Evolutionary conservation across 2,329 filamentous ascomycete species (phyloP).

Genomic region (Paramyrothecium roridum): DNA sequence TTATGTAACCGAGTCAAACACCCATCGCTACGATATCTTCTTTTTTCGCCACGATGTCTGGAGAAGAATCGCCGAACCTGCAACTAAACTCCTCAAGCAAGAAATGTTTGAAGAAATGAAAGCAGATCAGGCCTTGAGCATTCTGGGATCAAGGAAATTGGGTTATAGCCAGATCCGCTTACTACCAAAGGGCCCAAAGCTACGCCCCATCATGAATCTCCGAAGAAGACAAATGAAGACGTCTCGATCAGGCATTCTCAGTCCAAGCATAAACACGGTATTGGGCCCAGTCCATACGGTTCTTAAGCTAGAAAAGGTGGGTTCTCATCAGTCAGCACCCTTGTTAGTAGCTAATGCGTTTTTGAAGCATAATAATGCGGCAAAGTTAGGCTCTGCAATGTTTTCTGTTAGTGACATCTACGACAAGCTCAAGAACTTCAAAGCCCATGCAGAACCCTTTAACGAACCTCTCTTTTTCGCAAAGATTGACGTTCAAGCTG

Average conservation of each 20-base stretch:
- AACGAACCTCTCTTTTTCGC: slow-evolving; percentile 70
- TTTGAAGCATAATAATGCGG: slow-evolving; percentile 41
- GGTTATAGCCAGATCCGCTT: slow-evolving; percentile 78
- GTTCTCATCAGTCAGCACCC: slow-evolving; percentile 1
- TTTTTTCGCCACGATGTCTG: slow-evolving; percentile 96
- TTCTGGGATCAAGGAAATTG: slow-evolving; percentile 61
- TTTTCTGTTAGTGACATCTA: slow-evolving; percentile 83
- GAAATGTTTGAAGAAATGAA: slow-evolving; percentile 79
- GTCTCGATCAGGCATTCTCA: slow-evolving; percentile 61
- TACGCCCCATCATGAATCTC: slow-evolving; percentile 87
- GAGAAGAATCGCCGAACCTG: slow-evolving; percentile 72
- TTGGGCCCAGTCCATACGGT: slow-evolving; percentile 73
- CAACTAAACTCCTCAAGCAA: slow-evolving; percentile 62
- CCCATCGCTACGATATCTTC: slow-evolving; percentile 76
- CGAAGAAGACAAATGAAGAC: slow-evolving; percentile 57
- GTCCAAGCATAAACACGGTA: slow-evolving; percentile 41
- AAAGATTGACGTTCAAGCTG: slow-evolving; percentile 87
- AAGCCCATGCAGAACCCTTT: slow-evolving; percentile 38
- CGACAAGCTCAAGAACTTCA: slow-evolving; percentile 67
- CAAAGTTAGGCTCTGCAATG: slow-evolving; percentile 71
- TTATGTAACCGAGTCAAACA: slow-evolving; percentile 88
- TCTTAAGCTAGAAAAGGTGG: slow-evolving; percentile 74
- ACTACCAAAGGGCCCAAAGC: slow-evolving; percentile 72
- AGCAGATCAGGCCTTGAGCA: slow-evolving; percentile 47
- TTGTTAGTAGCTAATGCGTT: not conserved